Base-by-base conservation (phyloP, 2,329 filamentous ascomycete genomes). In the Endoconidiophora polonica region DNA sequence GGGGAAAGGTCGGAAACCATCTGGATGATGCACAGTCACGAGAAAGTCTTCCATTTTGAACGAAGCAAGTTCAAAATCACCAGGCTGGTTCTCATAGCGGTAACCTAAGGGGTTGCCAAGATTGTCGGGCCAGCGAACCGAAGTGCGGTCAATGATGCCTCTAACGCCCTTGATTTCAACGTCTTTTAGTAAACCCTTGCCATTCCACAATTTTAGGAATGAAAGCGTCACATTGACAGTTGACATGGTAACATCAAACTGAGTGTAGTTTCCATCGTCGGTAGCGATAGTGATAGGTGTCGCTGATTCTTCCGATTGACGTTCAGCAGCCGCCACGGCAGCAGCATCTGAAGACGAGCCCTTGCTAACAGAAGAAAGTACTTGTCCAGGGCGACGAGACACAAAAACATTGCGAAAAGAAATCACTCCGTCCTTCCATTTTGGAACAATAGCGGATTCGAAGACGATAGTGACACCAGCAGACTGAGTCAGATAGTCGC, bases 131-230 rank as follows among this genome's bases (percentile, higher is more conserved):
- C 85, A 91, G 51, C 72, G 68, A 2, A 98, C 83, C 44, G 79
- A 83, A 1, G 87, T 94, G 53, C 91, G 77, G 64, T 98, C 91
- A 42, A 98, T 74, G 4, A 96, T 86, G 20, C 91, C 91, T 53
- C 91, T 77, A 26, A 98, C 84, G 3, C 91, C 91, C 60, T 87
- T 91, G 48, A 98, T 81, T 60, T 95, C 87, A 40, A 98, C 91
- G 61, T 96, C 86, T 58, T 85, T 81, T 6, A 98, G 69, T 4
- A 93, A 72, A 0, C 91, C 91, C 63, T 90, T 95, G 20, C 91
- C 90, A 58, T 94, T 96, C 77, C 94, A 93, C 91, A 91, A 98
- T 62, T 95, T 96, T n/a, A 87, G 74, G 58, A 98, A 96, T 0
- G 91, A 98, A 23, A 98, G 65, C 0, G 90, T 96, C 40, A 98